Percentiles rank a stretch among this genome's conserved stretches.
These are phyloP conservation scores for Penicillium odoratum DNA, from an alignment of 495 filamentous ascomycete species.

Conservation along the genomic window DNA sequence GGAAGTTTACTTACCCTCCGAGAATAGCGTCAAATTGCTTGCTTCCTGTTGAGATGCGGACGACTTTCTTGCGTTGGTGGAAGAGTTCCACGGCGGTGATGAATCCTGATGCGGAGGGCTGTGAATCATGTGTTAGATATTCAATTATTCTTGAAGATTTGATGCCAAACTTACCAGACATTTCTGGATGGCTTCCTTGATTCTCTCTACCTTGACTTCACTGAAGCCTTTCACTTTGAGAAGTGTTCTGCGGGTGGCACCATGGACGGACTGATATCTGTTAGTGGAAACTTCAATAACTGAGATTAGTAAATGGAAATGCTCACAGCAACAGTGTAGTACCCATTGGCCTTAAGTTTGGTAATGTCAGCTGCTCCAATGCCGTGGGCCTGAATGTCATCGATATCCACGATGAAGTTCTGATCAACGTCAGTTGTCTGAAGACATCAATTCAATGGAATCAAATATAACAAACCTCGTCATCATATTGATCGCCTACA, in stretches of 20 bases:
- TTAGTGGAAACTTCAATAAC: slow-evolving; percentile 1
- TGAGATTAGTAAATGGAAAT: not conserved
- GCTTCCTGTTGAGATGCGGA: slow-evolving; percentile 71
- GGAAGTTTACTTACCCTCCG: slow-evolving; percentile 51
- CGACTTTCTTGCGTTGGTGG: slow-evolving; percentile 65
- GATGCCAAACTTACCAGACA: slow-evolving; percentile 52
- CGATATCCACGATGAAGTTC: slow-evolving; percentile 71
- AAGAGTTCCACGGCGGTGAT: slow-evolving; percentile 73
- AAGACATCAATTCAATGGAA: not conserved
- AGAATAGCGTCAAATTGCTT: slow-evolving; percentile 75
- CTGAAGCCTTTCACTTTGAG: slow-evolving; percentile 80
- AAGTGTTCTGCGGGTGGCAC: slow-evolving; percentile 63
- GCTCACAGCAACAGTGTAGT: slow-evolving; percentile 67
- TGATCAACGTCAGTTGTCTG: slow-evolving; percentile 19
- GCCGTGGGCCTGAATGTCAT: slow-evolving; percentile 71
- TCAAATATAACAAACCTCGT: slow-evolving; percentile 41
- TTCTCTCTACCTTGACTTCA: slow-evolving; percentile 78
- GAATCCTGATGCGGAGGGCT: slow-evolving; percentile 70
- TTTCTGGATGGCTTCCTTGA: slow-evolving; percentile 76
- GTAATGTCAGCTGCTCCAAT: slow-evolving; percentile 73
- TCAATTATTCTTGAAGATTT: not conserved
- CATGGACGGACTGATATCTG: slow-evolving; percentile 57
- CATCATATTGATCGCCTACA: slow-evolving; percentile 54
- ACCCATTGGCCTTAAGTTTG: slow-evolving; percentile 70
- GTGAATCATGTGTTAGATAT: slow-evolving; percentile 4